A percentile compares a stretch with the other conserved stretches of the same genome.
These are phyloP conservation scores for Amphirosellinia nigrospora DNA, from an alignment of 495 filamentous ascomycete genomes.

Conservation along the genomic window DNA sequence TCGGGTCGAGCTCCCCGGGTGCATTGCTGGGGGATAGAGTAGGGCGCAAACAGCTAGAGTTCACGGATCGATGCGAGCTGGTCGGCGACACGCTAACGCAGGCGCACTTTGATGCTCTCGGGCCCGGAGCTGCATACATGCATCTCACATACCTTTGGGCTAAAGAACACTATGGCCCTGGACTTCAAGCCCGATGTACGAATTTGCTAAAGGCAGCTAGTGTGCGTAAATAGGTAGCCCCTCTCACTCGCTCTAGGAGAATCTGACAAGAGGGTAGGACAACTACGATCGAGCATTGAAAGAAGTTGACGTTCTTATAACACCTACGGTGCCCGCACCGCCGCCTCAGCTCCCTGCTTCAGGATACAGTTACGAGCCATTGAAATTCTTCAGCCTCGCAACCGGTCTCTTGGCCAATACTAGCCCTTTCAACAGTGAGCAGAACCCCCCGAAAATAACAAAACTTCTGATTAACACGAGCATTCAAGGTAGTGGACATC, in stretches of 20 bases:
- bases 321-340: constrained; percentile 49
- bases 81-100: constrained; percentile 40
- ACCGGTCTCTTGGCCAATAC: constrained; percentile 61
- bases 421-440: constrained; percentile 54
- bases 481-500: constrained; percentile 56
- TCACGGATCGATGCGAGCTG: constrained; percentile 37
- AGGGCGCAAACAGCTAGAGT: constrained; percentile 42
- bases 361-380: constrained; percentile 36
- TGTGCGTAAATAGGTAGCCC: constrained; percentile 12
- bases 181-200: constrained; percentile 39
- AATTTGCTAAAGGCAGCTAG: constrained; percentile 37
- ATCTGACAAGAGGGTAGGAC: background rate
- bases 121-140: constrained; percentile 42
- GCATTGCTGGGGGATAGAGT: constrained; percentile 39
- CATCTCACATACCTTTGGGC: constrained; percentile 42
- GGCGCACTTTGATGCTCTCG: constrained; percentile 44
- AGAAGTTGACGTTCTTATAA: constrained; percentile 54
- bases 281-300: constrained; percentile 50
- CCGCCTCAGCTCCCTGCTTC: constrained; percentile 34
- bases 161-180: constrained; percentile 37
- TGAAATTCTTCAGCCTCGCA: constrained; percentile 49
- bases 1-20: constrained; percentile 35
- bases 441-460: background rate
- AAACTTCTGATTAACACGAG: constrained; percentile 4
- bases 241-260: background rate